phyloP scores from a whole-genome alignment of 2,329 filamentous ascomycete genomes.

The Phoma sp. region DNA sequence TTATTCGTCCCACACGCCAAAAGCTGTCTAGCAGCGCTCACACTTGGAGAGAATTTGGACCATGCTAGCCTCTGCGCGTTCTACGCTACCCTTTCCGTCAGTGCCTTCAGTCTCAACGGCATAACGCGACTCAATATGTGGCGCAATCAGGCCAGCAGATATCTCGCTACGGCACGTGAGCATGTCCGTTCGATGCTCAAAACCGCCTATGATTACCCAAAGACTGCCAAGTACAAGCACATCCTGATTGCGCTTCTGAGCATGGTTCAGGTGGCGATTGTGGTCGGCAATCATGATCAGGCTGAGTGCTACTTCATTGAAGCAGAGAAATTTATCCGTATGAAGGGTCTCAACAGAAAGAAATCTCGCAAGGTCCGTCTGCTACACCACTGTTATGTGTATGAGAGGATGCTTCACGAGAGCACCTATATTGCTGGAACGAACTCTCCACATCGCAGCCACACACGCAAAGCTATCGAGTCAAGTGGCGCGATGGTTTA shows the following conservation, averaged over 20 bases:
- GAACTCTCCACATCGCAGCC: slow-evolving; percentile 17
- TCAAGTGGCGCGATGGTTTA: slow-evolving; percentile 24
- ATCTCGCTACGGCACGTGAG: slow-evolving; percentile 40
- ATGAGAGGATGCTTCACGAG: slow-evolving; percentile 55
- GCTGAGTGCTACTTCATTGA: slow-evolving; percentile 51
- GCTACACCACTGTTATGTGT: slow-evolving; percentile 57
- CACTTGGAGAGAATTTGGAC: slow-evolving; percentile 49
- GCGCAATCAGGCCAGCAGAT: slow-evolving; percentile 41
- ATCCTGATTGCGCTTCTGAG: slow-evolving; percentile 54
- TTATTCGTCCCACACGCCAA: slow-evolving; percentile 53
- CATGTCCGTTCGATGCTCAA: slow-evolving; percentile 44
- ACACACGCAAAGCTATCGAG: slow-evolving; percentile 22
- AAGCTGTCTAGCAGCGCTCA: slow-evolving; percentile 51
- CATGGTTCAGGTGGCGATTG: slow-evolving; percentile 48
- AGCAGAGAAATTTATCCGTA: slow-evolving; percentile 53
- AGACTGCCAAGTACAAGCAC: slow-evolving; percentile 52
- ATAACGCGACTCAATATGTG: slow-evolving; percentile 37
- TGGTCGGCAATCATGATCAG: slow-evolving; percentile 43
- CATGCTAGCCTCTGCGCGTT: slow-evolving; percentile 50
- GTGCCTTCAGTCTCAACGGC: slow-evolving; percentile 51
- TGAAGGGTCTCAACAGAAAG: slow-evolving; percentile 46
- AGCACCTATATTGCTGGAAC: slow-evolving; percentile 35
- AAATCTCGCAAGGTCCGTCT: slow-evolving; percentile 53
- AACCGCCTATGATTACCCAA: slow-evolving; percentile 44
- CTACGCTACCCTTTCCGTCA: slow-evolving; percentile 51